A percentile compares a stretch with the other conserved stretches of the same genome.
Conservation (phyloP, 2,329 filamentous ascomycete species). For the Beauveria brongniartii region DNA sequence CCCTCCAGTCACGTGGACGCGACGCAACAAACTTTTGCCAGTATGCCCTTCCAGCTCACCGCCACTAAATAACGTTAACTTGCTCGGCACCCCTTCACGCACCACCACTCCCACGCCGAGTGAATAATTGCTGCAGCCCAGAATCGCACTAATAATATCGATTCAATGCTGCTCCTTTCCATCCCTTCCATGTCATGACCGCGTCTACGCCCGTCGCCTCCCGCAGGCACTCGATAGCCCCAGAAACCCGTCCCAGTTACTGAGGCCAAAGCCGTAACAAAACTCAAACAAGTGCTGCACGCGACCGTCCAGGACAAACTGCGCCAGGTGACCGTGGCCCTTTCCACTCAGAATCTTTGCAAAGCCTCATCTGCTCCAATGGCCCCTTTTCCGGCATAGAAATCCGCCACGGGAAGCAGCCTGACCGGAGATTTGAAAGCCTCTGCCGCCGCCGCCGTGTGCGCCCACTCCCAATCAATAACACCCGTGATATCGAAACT, state of each 20-base stretch:
- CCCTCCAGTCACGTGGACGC: background rate
- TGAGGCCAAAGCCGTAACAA: constrained; percentile 33
- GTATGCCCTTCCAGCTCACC: background rate
- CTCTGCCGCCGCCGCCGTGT: background rate
- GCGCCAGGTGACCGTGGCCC: constrained; percentile 27
- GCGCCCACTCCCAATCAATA: constrained; percentile 5
- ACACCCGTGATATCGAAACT: background rate
- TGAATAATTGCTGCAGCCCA: constrained; percentile 15
- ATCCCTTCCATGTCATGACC: constrained; percentile 29
- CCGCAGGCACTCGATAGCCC: constrained; percentile 31
- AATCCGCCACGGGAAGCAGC: constrained; percentile 31
- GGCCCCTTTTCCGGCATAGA: constrained; percentile 28
- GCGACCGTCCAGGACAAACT: constrained; percentile 28
- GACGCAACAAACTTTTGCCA: background rate
- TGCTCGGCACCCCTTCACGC: background rate
- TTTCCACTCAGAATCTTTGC: constrained; percentile 24
- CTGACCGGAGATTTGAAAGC: constrained; percentile 2
- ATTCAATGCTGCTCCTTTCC: constrained; percentile 28
- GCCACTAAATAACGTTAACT: background rate
- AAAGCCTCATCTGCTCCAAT: constrained; percentile 33
- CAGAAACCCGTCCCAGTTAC: constrained; percentile 34
- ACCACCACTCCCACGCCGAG: background rate
- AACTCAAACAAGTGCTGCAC: constrained; percentile 32
- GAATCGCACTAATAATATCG: constrained; percentile 28
- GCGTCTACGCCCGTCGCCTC: constrained; percentile 24